These are phyloP conservation scores for Xylogone sp. DNA, from an alignment of 2,329 filamentous ascomycete genomes.

Conservation along the genomic window DNA sequence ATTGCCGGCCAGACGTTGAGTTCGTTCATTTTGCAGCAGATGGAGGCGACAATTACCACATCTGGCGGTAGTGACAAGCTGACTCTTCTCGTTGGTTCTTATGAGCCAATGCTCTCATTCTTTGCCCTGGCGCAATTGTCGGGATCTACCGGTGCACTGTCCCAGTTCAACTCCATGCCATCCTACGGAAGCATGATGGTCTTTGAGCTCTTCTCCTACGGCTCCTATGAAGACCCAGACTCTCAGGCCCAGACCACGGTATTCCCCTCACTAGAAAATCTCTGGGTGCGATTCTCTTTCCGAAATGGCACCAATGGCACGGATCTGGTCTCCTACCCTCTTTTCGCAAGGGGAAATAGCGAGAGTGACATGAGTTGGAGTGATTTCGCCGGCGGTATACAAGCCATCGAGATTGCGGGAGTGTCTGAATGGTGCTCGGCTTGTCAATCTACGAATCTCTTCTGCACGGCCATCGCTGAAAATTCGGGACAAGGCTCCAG, in stretches of 20 bases:
- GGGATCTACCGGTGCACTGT: constrained; percentile 34
- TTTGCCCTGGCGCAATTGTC: constrained; percentile 44
- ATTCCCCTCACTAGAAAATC: constrained; percentile 24
- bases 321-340: constrained; percentile 26
- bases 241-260: constrained; percentile 23
- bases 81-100: constrained; percentile 49
- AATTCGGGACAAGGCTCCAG: constrained; percentile 1
- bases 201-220: constrained; percentile 60
- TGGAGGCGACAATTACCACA: constrained; percentile 39
- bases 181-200: constrained; percentile 71
- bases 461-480: constrained; percentile 19
- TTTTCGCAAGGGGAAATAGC: constrained; percentile 23
- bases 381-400: constrained; percentile 22
- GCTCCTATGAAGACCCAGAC: constrained; percentile 16
- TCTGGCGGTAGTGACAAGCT: constrained; percentile 41
- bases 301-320: constrained; percentile 40
- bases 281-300: constrained; percentile 55
- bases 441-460: constrained; percentile 18
- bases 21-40: constrained; percentile 36
- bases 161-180: constrained; percentile 49
- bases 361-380: constrained; percentile 23
- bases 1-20: constrained; percentile 52
- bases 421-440: constrained; percentile 21
- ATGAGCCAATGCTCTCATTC: constrained; percentile 52
- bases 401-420: constrained; percentile 9